Evolutionary conservation across 1,139 yeast genomes (phyloP), one percentile per base, ranked within the genome.

Genomic region (Saccharomycopsis hybrid): DNA sequence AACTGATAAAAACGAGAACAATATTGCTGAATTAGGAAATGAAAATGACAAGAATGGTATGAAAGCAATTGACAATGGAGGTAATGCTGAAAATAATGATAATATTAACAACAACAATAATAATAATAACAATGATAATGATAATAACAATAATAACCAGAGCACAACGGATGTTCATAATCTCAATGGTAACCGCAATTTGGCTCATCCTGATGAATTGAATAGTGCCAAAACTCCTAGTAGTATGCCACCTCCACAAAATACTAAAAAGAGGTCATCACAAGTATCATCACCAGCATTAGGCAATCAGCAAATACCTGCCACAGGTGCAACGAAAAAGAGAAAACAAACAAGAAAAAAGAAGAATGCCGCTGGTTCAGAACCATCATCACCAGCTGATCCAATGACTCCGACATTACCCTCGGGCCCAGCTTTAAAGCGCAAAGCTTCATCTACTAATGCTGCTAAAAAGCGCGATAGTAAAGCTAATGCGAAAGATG

Each of bases 321-420:
- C n/a, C n/a, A n/a, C n/a, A n/a, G 9, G 9, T 9, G 33, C 9
- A 7, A 31, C 9, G 28, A 43, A 35, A 32, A 48, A 43, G 36
- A 32, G 48, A 9, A 50, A 48, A 24, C 7, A 37, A 5, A 36
- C 32, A 13, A 40, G 45, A 27, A 49, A 47, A 41, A 49, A 49
- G 49, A 30, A 25, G 3, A 29, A 28, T 18, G 30, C 30, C 25
- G 31, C 5, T 5, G 37, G 27, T 31, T 38, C 52, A 4, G 50
- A 50, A 37, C 33, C 47, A 5, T 29, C 42, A 25, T 47, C 53
- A 18, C 53, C 53, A 29, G 52, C 50, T 24, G 53, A 47, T 42
- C 43, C 43, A 13, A 4, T n/a, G n/a, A 32, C 47, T 3, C 47
- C 38, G n/a, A 40, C 39, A 32, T 24, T 29, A 41, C 33, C 5